A percentile compares a stretch with the other conserved stretches of the same genome.
Evolutionary conservation across 257 asterid species (phyloP).

Genomic region (Jacaranda copaia): DNA sequence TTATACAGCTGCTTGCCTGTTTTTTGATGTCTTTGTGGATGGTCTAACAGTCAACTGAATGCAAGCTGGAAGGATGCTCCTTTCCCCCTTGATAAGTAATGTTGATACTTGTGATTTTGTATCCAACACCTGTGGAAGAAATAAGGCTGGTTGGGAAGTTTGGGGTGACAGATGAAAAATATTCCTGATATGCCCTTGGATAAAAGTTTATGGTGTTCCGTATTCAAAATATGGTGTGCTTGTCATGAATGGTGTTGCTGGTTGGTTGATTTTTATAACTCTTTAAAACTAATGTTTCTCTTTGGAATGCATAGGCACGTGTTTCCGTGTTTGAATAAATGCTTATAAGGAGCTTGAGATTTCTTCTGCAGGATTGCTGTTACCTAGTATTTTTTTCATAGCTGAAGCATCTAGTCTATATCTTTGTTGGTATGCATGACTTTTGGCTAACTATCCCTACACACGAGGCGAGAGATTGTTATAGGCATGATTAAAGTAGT

Average conservation of each 20-base stretch:
- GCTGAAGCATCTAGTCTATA: slow-evolving; percentile 22
- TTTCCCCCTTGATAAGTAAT: background rate
- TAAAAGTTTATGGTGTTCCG: background rate
- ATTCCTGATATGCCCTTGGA: slow-evolving; percentile 5
- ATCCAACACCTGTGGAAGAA: slow-evolving; percentile 18
- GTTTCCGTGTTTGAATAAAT: slow-evolving; percentile 3
- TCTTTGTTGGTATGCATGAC: slow-evolving; percentile 24
- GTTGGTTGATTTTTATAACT: slow-evolving; percentile 11
- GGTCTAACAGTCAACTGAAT: slow-evolving; percentile 25
- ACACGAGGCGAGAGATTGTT: background rate
- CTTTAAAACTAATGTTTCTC: background rate
- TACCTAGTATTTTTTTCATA: background rate
- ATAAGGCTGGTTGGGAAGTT: background rate
- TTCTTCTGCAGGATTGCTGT: slow-evolving; percentile 23
- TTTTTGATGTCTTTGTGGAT: slow-evolving; percentile 11
- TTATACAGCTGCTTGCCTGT: background rate
- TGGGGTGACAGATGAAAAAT: slow-evolving; percentile 3
- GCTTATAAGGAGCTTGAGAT: background rate
- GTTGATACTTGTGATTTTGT: slow-evolving; percentile 24
- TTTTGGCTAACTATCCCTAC: background rate
- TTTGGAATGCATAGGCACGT: background rate
- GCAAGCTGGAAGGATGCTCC: background rate
- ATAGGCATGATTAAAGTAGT: background rate
- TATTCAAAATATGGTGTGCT: slow-evolving; percentile 8
- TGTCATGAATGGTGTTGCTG: background rate